phyloP scores from a whole-genome alignment of 1,139 yeast species.

The Zygoascus meyerae region DNA sequence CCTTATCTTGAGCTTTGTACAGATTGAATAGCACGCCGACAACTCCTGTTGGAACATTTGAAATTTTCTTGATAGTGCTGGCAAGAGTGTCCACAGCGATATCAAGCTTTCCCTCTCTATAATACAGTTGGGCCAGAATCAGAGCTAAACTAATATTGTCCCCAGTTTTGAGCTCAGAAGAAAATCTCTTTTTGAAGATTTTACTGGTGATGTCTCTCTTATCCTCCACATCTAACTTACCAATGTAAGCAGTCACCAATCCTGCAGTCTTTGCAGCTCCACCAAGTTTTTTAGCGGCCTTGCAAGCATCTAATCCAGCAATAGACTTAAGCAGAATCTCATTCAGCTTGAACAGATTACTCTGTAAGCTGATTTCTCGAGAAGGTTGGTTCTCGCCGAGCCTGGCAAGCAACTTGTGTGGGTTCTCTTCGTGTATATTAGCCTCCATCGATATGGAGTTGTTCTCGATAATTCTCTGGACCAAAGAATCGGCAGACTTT shows the following conservation, averaged over 20 bases:
- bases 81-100: conserved; percentile 45
- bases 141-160: conserved; percentile 6
- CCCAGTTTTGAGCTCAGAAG: conserved; percentile 3
- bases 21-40: conserved; percentile 42
- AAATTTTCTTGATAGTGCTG: conserved; percentile 12
- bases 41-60: conserved; percentile 35
- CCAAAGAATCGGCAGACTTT: conserved; percentile 16
- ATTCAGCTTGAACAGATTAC: conserved; percentile 20
- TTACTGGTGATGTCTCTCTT: conserved; percentile 2
- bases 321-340: conserved; percentile 24
- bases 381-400: conserved; percentile 10
- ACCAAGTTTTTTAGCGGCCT: conserved; percentile 16
- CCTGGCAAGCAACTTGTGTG: conserved; percentile 10
- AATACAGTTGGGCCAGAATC: conserved; percentile 43
- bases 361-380: conserved; percentile 1
- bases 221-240: not conserved
- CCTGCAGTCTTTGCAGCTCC: conserved; percentile 10
- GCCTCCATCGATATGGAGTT: conserved; percentile 18
- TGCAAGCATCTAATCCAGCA: conserved; percentile 23
- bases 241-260: conserved; percentile 3
- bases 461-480: conserved; percentile 18
- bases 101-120: conserved; percentile 38
- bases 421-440: conserved; percentile 12
- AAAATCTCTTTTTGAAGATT: conserved; percentile 3
- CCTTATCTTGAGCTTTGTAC: conserved; percentile 39